phyloP scores from a whole-genome alignment of 345 rosid genomes.

The Hibiscus mutabilis region DNA sequence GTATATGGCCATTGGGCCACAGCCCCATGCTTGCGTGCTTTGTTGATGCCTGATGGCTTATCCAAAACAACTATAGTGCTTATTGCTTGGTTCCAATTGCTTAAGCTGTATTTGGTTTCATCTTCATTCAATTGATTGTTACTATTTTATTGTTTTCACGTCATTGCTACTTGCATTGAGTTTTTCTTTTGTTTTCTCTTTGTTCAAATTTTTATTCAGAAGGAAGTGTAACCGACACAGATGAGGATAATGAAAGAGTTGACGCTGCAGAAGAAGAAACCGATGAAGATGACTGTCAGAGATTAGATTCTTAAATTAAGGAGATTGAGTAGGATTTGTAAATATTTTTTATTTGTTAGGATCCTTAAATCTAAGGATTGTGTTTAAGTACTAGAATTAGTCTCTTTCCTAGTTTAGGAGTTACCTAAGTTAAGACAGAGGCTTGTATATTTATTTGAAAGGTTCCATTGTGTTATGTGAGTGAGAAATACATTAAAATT shows the following conservation, averaged over 20 bases:
- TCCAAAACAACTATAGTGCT: not conserved
- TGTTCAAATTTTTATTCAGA: slow-evolving; percentile 31
- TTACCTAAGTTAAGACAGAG: too few species aligned
- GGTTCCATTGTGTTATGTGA: too few species aligned
- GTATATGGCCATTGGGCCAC: too few species aligned
- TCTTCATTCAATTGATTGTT: not conserved
- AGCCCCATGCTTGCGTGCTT: not conserved
- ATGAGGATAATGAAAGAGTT: slow-evolving; percentile 77
- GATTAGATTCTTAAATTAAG: too few species aligned
- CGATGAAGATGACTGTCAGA: slow-evolving; percentile 91
- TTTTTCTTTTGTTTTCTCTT: slow-evolving; percentile 1
- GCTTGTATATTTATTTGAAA: too few species aligned
- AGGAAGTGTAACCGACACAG: slow-evolving; percentile 71
- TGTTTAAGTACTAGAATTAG: too few species aligned
- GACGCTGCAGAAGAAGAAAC: slow-evolving; percentile 92
- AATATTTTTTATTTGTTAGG: too few species aligned
- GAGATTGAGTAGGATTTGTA: too few species aligned
- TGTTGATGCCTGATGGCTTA: not conserved
- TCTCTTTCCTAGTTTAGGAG: too few species aligned
- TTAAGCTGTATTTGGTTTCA: not conserved
- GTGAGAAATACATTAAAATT: too few species aligned
- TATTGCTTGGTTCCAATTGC: not conserved
- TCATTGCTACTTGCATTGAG: not conserved
- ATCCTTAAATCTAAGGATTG: too few species aligned
- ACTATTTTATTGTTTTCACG: not conserved